These are phyloP conservation scores for Xylaria bambusicola DNA, from an alignment of 495 filamentous ascomycete species.

Conservation along the genomic window DNA sequence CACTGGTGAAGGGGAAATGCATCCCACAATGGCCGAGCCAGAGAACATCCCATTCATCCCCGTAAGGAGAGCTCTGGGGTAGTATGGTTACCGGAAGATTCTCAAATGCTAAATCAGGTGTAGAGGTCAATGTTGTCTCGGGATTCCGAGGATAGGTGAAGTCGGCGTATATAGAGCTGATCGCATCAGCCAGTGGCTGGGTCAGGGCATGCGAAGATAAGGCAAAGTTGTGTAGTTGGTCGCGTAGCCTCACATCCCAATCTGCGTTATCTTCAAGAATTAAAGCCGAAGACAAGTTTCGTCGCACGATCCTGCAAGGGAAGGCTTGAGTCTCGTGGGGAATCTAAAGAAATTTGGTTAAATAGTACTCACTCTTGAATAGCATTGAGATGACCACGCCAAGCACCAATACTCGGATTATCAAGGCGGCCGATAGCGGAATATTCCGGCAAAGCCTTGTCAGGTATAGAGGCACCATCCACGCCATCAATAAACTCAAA, in stretches of 20 bases:
- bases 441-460: conserved; percentile 39
- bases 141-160: conserved; percentile 22
- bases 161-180: conserved; percentile 17
- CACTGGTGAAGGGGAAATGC: conserved; percentile 26
- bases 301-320: conserved; percentile 43
- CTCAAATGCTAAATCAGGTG: conserved; percentile 19
- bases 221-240: conserved; percentile 53
- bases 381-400: conserved; percentile 36
- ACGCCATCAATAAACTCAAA: conserved; percentile 54
- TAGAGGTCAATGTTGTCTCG: neutral
- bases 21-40: conserved; percentile 57
- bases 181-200: conserved; percentile 21
- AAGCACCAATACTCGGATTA: conserved; percentile 24
- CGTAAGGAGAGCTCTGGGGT: conserved; percentile 51
- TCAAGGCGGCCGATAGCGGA: conserved; percentile 8
- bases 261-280: conserved; percentile 63
- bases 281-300: conserved; percentile 49
- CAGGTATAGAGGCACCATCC: conserved; percentile 33
- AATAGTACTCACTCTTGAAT: conserved; percentile 30
- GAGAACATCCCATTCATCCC: conserved; percentile 60
- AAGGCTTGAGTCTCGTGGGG: neutral
- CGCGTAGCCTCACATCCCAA: conserved; percentile 55
- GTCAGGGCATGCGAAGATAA: conserved; percentile 39
- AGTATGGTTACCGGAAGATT: conserved; percentile 33
- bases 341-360: neutral